phyloP scores from a whole-genome alignment of 176 grass and related monocot genomes.

The Triticum timopheevii region DNA sequence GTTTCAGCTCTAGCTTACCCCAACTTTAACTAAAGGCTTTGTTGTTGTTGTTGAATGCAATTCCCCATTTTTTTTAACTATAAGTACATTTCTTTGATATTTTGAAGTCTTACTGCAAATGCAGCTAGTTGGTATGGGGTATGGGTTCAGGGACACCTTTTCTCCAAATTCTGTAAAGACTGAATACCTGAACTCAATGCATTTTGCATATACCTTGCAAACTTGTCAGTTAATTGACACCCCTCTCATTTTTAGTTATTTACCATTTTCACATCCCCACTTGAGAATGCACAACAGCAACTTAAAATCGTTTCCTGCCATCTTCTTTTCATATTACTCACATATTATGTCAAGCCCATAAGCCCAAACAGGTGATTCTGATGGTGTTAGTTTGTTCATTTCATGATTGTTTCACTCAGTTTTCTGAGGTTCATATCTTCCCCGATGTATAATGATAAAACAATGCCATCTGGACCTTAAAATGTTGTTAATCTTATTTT shows the following conservation, averaged over 20 bases:
- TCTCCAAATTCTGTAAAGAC: neutral
- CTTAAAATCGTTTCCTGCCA: neutral
- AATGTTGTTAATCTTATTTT: slow-evolving; percentile 12
- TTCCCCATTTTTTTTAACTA: slow-evolving; percentile 35
- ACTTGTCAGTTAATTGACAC: slow-evolving; percentile 32
- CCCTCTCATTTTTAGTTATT: neutral
- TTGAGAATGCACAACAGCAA: slow-evolving; percentile 42
- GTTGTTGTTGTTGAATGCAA: neutral
- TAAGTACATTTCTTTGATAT: slow-evolving; percentile 41
- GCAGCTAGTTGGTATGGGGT: too few relatives aligned
- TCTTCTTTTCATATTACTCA: neutral
- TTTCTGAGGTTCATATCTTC: slow-evolving; percentile 6
- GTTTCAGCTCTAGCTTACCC: too few relatives aligned
- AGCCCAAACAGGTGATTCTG: neutral
- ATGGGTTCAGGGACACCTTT: neutral
- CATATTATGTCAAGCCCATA: neutral
- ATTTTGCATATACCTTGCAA: slow-evolving; percentile 21
- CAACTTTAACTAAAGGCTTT: too few relatives aligned
- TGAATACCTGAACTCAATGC: slow-evolving; percentile 22
- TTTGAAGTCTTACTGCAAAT: slow-evolving; percentile 36
- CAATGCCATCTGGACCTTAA: slow-evolving; percentile 20
- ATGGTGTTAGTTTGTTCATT: neutral
- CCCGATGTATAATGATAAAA: slow-evolving; percentile 28
- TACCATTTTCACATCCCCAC: slow-evolving; percentile 29
- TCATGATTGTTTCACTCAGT: neutral